Conservation (phyloP, 1,284 basidiomycete species). For the Austroboletus niveus region DNA sequence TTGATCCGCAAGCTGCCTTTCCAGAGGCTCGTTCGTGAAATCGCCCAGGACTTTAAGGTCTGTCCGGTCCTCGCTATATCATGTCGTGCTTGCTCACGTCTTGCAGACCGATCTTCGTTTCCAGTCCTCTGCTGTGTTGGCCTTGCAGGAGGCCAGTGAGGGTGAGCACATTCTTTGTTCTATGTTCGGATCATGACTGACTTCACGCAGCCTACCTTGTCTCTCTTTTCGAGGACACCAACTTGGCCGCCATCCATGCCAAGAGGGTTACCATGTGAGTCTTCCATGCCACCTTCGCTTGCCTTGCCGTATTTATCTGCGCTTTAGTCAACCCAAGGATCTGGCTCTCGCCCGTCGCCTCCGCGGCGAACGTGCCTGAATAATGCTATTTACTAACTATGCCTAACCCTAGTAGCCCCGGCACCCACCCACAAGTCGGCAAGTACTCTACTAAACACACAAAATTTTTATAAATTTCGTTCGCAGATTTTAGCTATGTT, state of each 20-base stretch:
- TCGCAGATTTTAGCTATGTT: not conserved
- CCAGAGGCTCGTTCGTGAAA: conserved; percentile 76
- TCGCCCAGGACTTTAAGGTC: conserved; percentile 72
- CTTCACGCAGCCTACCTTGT: conserved; percentile 54
- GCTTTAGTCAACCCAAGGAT: conserved; percentile 43
- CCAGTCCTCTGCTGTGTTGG: conserved; percentile 68
- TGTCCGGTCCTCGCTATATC: conserved; percentile 15
- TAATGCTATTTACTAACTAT: no score
- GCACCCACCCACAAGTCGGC: not conserved
- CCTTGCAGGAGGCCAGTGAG: conserved; percentile 69
- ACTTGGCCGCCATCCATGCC: conserved; percentile 61
- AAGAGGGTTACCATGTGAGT: conserved; percentile 57
- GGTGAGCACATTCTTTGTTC: conserved; percentile 24
- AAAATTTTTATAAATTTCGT: not conserved
- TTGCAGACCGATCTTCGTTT: conserved; percentile 44
- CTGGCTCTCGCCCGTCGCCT: conserved; percentile 51
- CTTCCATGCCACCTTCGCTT: not conserved
- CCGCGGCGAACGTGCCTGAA: conserved; percentile 26
- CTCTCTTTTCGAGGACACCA: conserved; percentile 63
- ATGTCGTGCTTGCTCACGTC: not conserved
- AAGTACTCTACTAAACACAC: not conserved
- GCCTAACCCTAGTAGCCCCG: not conserved
- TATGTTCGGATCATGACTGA: conserved; percentile 1
- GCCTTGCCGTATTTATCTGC: conserved; percentile 7
- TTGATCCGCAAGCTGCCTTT: conserved; percentile 79